A percentile compares a stretch with the other conserved stretches of the same genome.
Evolutionary conservation across 1,139 yeast species (phyloP).

Genomic region (Candida mesenterica): DNA sequence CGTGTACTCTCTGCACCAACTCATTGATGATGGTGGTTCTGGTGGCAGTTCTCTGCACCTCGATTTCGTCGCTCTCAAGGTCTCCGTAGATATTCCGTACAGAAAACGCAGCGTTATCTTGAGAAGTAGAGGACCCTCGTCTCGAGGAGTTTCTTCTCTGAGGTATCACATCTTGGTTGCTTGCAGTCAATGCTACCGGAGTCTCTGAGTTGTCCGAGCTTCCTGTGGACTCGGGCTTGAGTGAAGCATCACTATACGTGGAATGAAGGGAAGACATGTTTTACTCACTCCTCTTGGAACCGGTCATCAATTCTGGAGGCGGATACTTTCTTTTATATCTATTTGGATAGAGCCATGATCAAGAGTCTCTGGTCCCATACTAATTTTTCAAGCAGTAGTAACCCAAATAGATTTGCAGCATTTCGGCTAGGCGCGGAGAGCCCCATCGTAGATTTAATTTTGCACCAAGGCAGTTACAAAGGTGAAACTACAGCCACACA

Average conservation of each 20-base stretch:
- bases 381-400: no score
- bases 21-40: conserved; percentile 21
- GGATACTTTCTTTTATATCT: no score
- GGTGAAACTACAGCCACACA: no score
- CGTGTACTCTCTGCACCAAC: conserved; percentile 16
- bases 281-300: no score
- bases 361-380: no score
- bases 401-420: no score
- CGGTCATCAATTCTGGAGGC: no score
- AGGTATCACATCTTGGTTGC: background rate
- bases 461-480: no score
- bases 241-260: conserved; percentile 4
- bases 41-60: conserved; percentile 20
- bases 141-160: conserved; percentile 9
- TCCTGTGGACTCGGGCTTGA: conserved; percentile 5
- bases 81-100: conserved; percentile 38
- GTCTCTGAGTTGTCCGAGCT: conserved; percentile 7
- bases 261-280: conserved; percentile 5
- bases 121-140: conserved; percentile 15
- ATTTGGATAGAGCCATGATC: no score
- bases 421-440: no score
- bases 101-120: conserved; percentile 13
- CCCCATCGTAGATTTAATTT: no score
- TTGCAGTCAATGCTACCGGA: conserved; percentile 20
- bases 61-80: conserved; percentile 21